phyloP scores from a whole-genome alignment of 164 flowering plant species.

The Magnolia kwangsiensis region DNA sequence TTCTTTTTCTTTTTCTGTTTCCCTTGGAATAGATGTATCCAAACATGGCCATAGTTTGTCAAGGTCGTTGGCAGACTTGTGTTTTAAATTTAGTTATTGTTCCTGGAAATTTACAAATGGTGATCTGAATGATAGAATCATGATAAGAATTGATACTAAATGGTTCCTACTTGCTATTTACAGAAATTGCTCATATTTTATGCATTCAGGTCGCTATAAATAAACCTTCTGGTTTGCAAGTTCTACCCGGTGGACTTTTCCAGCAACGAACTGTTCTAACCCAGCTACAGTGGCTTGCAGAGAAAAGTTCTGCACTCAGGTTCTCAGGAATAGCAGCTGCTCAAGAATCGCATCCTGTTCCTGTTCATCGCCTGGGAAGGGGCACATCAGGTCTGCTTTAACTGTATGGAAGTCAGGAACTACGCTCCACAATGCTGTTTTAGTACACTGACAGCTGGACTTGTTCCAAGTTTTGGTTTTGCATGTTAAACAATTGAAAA shows the following conservation, averaged over 20 bases:
- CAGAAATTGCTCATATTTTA: background rate
- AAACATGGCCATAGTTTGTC: no score
- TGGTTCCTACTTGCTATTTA: background rate
- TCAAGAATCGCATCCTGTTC: constrained; percentile 58
- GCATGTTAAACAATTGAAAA: background rate
- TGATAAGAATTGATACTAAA: background rate
- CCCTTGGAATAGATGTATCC: no score
- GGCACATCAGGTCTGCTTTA: constrained; percentile 79
- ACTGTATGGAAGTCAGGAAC: background rate
- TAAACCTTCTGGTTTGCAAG: constrained; percentile 97
- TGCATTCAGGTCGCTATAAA: constrained; percentile 68
- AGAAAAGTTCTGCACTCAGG: constrained; percentile 21
- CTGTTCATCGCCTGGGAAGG: constrained; percentile 94
- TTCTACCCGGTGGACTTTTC: constrained; percentile 88
- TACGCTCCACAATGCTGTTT: background rate
- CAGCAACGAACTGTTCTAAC: constrained; percentile 88
- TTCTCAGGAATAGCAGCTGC: background rate
- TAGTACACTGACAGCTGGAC: background rate
- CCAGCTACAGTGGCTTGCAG: constrained; percentile 67
- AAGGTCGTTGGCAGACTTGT: background rate
- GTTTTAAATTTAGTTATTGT: background rate
- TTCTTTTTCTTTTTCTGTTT: no score
- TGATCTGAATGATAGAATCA: background rate
- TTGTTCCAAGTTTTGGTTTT: background rate
- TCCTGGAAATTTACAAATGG: background rate